These are phyloP conservation scores for Trichosporon sp. DNA, from an alignment of 1,284 basidiomycete genomes.

Conservation along the genomic window DNA sequence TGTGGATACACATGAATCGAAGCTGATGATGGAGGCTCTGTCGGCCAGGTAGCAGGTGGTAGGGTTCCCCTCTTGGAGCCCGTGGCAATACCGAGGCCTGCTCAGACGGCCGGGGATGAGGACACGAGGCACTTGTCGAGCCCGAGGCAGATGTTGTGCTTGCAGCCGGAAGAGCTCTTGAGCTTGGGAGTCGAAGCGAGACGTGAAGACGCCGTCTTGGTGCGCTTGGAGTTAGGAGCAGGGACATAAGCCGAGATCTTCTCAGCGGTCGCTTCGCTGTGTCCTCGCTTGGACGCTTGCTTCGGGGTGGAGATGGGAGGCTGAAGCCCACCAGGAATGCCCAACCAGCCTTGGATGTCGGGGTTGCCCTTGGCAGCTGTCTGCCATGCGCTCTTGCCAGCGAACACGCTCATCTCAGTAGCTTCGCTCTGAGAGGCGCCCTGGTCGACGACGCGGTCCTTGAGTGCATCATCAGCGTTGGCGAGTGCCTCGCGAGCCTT, in stretches of 20 bases:
- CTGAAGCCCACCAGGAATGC: neutral
- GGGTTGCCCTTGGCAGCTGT: neutral
- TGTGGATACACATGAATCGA: too few relatives aligned
- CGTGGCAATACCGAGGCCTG: too few relatives aligned
- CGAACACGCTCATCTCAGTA: neutral
- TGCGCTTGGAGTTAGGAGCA: neutral
- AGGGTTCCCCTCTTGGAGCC: too few relatives aligned
- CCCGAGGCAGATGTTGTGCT: neutral
- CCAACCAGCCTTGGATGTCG: neutral
- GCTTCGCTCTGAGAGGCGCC: neutral
- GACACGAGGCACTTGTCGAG: neutral
- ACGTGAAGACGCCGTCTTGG: neutral
- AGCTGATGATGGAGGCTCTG: too few relatives aligned
- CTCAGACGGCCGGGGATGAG: neutral
- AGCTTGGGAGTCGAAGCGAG: neutral
- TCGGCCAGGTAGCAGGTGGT: too few relatives aligned
- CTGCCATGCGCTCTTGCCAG: neutral
- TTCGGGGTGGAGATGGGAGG: neutral
- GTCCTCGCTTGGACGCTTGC: neutral
- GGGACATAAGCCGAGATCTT: neutral
- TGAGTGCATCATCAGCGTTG: neutral
- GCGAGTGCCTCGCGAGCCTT: neutral
- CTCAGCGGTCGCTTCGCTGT: neutral
- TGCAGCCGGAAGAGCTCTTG: neutral
- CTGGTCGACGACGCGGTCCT: neutral